These are phyloP conservation scores for Camelina hispida DNA, from an alignment of 345 rosid genomes.

Conservation along the genomic window DNA sequence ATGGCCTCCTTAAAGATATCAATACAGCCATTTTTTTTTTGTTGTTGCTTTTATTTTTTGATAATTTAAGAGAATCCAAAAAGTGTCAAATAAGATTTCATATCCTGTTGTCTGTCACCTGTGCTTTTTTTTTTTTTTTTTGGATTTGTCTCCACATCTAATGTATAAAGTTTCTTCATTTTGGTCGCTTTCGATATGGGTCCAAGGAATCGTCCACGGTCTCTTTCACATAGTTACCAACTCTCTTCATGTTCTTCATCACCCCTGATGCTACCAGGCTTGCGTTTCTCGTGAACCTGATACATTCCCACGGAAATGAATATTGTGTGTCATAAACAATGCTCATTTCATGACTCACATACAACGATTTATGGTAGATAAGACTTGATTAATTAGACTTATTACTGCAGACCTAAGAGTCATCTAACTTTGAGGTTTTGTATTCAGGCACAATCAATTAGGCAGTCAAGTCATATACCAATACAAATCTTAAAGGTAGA, in stretches of 20 bases:
- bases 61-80: slow-evolving; percentile 18
- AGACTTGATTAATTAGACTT: background rate
- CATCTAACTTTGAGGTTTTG: background rate
- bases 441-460: background rate
- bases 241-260: slow-evolving; percentile 60
- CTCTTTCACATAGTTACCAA: slow-evolving; percentile 62
- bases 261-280: slow-evolving; percentile 69
- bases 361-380: background rate
- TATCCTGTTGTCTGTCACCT: slow-evolving; percentile 28
- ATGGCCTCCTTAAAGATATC: slow-evolving; percentile 4
- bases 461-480: background rate
- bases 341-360: slow-evolving; percentile 9
- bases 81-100: slow-evolving; percentile 26
- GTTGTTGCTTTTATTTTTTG: slow-evolving; percentile 10
- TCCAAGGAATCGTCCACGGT: slow-evolving; percentile 55
- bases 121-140: background rate
- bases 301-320: slow-evolving; percentile 4
- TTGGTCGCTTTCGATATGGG: slow-evolving; percentile 61
- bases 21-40: slow-evolving; percentile 17
- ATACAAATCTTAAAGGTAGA: background rate
- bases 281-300: slow-evolving; percentile 69
- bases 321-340: slow-evolving; percentile 17
- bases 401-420: slow-evolving; percentile 16
- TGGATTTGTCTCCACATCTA: slow-evolving; percentile 4
- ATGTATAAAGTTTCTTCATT: slow-evolving; percentile 41